These are phyloP conservation scores for Lindgomyces ingoldianus DNA, from an alignment of 495 filamentous ascomycete species.

Conservation along the genomic window DNA sequence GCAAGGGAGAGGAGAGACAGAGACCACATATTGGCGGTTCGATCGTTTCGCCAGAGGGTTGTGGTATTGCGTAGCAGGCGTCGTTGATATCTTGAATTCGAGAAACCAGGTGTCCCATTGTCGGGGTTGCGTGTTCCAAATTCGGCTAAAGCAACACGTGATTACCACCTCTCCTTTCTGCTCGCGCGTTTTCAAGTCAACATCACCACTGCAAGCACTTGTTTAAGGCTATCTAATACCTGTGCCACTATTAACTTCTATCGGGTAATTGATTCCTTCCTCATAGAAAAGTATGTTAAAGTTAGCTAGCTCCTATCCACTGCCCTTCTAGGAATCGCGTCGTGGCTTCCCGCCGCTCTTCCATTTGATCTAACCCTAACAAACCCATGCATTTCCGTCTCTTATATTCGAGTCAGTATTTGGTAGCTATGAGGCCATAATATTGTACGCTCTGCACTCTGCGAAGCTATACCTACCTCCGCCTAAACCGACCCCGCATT, in stretches of 20 bases:
- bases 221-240: no score
- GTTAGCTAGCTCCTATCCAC: no score
- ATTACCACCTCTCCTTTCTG: background rate
- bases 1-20: slow-evolving; percentile 29
- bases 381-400: no score
- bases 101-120: slow-evolving; percentile 21
- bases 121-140: background rate
- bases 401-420: background rate
- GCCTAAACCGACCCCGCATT: slow-evolving; percentile 22
- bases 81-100: slow-evolving; percentile 14
- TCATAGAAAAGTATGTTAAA: no score
- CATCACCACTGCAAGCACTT: background rate
- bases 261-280: no score
- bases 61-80: slow-evolving; percentile 8
- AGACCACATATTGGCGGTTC: slow-evolving; percentile 30
- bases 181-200: background rate
- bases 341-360: no score
- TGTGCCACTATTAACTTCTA: no score
- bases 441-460: background rate
- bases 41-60: slow-evolving; percentile 7
- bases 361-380: no score
- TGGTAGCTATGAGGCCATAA: no score
- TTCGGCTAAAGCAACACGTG: background rate
- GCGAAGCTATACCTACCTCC: background rate
- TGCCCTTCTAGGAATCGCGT: no score